Evolutionary conservation across 768 basidiomycete genomes (phyloP), one percentile per base, ranked within the genome.

Genomic region (Cystobasidium tubakii): DNA sequence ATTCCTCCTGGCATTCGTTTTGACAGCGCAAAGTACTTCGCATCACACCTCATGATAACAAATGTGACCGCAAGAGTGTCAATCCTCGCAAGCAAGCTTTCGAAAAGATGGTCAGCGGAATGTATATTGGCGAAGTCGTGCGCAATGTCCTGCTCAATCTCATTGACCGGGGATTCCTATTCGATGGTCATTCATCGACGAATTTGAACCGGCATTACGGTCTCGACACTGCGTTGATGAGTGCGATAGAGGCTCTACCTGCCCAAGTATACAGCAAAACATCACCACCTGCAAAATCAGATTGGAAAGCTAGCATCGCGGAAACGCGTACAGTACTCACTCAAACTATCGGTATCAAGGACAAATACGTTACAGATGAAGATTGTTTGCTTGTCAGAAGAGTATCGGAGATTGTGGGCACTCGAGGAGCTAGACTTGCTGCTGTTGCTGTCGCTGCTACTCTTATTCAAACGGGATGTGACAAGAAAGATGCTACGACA

Each of bases 81-180:
- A 99, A 99, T 79, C 93, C 94, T 31, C 83, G 77, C 77, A 83
- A 79, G 80, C 96, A 98, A 81, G 90, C 90, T 1, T 98, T 92
- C 80, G 96, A 99, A 82, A 99, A 98, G 84, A 92, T 96, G 83
- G 90, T 99, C 77, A 96, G 92, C 0, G 96, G 96, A 72, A 97
- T 99, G 95, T 99, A 99, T 81, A 87, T 98, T 46, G 96, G 96
- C 72, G 96, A 99, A 82, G 86, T 98, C 75, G 86, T 89, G 29
- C 89, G 96, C 44, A 90, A 90, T 79, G 83, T 95, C 77, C 84
- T 97, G 66, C 84, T 92, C 34, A 86, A 91, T 62, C 83, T 97
- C 76, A 76, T 81, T 75, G 83, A 84, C 77, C 76, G 78, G 43
- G 80, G 81, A 42, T 73, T 83, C 29, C 84, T 98, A 29, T 96